A percentile compares a stretch with the other conserved stretches of the same genome.
Conservation (phyloP, 805 yeast species). For the Zygoascus biomembranicola region DNA sequence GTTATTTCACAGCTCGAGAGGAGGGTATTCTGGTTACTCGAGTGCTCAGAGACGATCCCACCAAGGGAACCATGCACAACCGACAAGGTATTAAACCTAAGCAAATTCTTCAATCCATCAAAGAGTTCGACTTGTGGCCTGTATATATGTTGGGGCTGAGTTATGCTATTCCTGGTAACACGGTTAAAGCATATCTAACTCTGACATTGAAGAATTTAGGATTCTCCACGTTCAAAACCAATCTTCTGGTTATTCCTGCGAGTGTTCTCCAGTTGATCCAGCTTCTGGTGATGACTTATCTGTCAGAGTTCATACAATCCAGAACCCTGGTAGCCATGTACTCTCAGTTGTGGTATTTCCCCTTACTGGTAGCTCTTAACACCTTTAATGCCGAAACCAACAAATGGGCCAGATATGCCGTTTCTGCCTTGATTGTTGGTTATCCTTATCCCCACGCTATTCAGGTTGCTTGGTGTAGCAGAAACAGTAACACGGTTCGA, state of each 20-base stretch:
- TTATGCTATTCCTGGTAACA: slow-evolving; percentile 31
- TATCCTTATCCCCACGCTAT: slow-evolving; percentile 42
- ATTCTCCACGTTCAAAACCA: slow-evolving; percentile 44
- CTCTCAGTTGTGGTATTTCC: slow-evolving; percentile 13
- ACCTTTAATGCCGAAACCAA: slow-evolving; percentile 2
- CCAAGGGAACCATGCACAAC: slow-evolving; percentile 58
- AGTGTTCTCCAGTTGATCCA: slow-evolving; percentile 8
- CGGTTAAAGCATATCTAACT: slow-evolving; percentile 39
- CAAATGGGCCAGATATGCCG: slow-evolving; percentile 26
- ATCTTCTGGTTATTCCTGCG: slow-evolving; percentile 38
- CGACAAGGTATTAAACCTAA: slow-evolving; percentile 41
- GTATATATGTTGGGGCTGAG: slow-evolving; percentile 41
- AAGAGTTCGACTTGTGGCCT: slow-evolving; percentile 51
- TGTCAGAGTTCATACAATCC: slow-evolving; percentile 11
- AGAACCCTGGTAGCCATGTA: slow-evolving; percentile 8
- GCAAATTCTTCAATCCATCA: slow-evolving; percentile 34
- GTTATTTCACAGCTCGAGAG: slow-evolving; percentile 49
- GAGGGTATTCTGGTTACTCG: slow-evolving; percentile 51
- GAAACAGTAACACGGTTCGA: slow-evolving; percentile 55
- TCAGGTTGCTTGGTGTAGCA: slow-evolving; percentile 51
- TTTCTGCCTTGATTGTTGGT: slow-evolving; percentile 21
- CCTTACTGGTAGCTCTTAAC: slow-evolving; percentile 9
- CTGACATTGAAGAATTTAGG: slow-evolving; percentile 42
- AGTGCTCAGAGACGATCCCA: slow-evolving; percentile 55
- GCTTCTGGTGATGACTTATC: slow-evolving; percentile 11